Conservation (phyloP, 805 yeast genomes). For the Candida piceae region DNA sequence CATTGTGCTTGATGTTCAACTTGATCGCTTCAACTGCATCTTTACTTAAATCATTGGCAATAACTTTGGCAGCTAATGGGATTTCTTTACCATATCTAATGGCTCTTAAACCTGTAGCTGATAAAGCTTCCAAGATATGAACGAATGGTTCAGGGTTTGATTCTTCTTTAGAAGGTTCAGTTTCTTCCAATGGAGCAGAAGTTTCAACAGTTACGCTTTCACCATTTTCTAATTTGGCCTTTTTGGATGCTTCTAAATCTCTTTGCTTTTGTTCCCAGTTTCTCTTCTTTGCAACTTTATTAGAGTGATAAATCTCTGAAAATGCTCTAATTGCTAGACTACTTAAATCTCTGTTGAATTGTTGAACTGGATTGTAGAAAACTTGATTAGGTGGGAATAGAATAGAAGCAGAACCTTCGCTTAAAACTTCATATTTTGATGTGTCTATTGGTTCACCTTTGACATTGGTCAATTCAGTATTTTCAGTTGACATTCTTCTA, state of each 20-base stretch:
- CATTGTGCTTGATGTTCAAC: conserved; percentile 65
- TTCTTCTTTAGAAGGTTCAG: too few species aligned
- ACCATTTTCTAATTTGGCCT: too few species aligned
- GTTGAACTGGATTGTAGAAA: conserved; percentile 95
- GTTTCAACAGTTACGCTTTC: too few species aligned
- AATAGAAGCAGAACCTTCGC: conserved; percentile 82
- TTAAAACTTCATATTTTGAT: conserved; percentile 29
- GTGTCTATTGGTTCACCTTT: conserved; percentile 11
- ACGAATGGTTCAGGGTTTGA: conserved; percentile 40
- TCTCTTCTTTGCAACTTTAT: conserved; percentile 26
- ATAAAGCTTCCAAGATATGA: conserved; percentile 78
- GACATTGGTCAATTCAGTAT: background rate
- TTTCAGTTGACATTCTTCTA: background rate
- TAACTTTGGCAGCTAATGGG: conserved; percentile 62
- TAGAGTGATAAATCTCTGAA: conserved; percentile 54
- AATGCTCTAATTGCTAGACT: conserved; percentile 83
- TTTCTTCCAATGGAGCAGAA: too few species aligned
- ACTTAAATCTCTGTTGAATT: conserved; percentile 89
- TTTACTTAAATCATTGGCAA: conserved; percentile 86
- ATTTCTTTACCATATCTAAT: conserved; percentile 90
- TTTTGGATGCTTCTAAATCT: background rate
- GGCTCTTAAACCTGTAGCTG: conserved; percentile 94
- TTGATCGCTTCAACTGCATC: conserved; percentile 82
- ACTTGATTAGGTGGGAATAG: conserved; percentile 82
- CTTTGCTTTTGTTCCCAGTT: conserved; percentile 10